These are phyloP conservation scores for Xylaria curta DNA, from an alignment of 495 filamentous ascomycete species.

Conservation along the genomic window DNA sequence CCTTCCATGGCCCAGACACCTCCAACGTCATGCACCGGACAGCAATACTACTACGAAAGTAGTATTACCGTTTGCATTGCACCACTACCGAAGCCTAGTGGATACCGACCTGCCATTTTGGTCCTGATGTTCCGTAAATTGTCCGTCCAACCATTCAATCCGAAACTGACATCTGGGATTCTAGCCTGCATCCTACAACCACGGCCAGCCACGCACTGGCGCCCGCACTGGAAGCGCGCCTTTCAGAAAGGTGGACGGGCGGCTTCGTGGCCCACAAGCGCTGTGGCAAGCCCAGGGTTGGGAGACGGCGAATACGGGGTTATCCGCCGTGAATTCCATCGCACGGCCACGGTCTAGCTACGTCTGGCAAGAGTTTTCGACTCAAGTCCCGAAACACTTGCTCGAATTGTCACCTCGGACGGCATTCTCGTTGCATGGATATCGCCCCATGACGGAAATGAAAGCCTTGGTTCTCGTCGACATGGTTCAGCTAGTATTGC, in stretches of 20 bases:
- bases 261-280: neutral
- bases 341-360: neutral
- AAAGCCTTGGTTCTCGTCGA: neutral
- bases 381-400: neutral
- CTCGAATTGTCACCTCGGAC: conserved; percentile 7
- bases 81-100: neutral
- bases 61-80: conserved; percentile 1
- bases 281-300: neutral
- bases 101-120: conserved; percentile 20
- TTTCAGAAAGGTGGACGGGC: neutral
- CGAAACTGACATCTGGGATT: neutral
- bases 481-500: neutral
- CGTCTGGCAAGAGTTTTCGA: neutral
- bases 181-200: neutral
- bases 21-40: neutral
- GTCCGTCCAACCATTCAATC: conserved; percentile 20
- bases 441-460: conserved; percentile 14
- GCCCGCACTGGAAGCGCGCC: neutral
- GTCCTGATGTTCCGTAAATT: conserved; percentile 13
- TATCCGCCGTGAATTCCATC: neutral
- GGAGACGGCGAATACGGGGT: neutral
- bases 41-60: neutral
- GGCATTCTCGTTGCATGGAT: conserved; percentile 16
- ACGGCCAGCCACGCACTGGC: conserved; percentile 4
- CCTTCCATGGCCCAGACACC: neutral